phyloP scores from a whole-genome alignment of 2,329 filamentous ascomycete species.

The Colletotrichum sp. region DNA sequence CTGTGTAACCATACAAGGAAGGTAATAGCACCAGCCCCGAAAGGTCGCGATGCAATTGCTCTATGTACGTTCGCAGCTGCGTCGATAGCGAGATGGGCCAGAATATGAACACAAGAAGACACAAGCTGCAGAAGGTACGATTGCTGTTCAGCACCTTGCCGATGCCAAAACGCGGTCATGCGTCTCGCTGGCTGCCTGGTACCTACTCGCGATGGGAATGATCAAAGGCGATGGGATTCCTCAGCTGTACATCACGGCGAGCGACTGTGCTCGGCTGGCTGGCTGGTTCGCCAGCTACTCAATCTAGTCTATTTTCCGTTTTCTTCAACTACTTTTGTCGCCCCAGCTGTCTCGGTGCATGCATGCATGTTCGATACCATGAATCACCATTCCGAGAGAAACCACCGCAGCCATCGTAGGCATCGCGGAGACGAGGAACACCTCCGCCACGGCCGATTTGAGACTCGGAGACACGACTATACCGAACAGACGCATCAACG shows the following conservation, averaged over 20 bases:
- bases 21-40: not conserved
- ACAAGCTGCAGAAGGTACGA: not conserved
- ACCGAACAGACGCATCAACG: not conserved
- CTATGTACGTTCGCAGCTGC: not conserved
- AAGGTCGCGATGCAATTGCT: not conserved
- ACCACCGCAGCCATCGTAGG: not conserved
- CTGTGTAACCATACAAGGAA: not conserved
- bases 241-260: not conserved
- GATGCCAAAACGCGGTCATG: not conserved
- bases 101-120: not conserved
- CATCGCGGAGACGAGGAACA: not conserved
- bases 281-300: not conserved
- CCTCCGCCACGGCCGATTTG: not conserved
- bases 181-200: not conserved
- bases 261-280: not conserved
- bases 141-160: not conserved
- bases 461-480: not conserved
- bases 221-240: not conserved
- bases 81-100: not conserved
- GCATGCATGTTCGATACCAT: not conserved
- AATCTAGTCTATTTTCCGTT: not conserved
- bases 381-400: not conserved
- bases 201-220: not conserved
- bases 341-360: not conserved
- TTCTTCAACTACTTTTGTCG: not conserved